Evolutionary conservation across 148 eudicot genomes (phyloP), one percentile per base, ranked within the genome.

Genomic region (Chenopodium suecicum): DNA sequence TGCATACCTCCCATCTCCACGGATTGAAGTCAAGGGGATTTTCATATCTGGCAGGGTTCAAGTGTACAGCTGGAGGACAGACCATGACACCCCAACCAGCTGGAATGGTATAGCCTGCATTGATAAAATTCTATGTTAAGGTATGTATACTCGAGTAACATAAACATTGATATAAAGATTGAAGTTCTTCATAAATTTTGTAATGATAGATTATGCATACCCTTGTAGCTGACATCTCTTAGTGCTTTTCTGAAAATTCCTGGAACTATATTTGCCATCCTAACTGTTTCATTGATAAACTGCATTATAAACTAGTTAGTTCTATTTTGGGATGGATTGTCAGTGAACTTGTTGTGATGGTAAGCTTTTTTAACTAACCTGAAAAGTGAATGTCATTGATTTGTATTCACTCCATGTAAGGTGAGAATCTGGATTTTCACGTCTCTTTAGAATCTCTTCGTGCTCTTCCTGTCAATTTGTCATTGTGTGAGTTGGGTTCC

Each of bases 11-110:
- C 98, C 98, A 95, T 90, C 98, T 89, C 91, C 86, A 79, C 78
- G 98, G 98, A 89, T 93, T 91, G 75, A 95, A 95, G 2, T 88
- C 85, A 29, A 95, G 91, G 66, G 98, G 98, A 73, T 93, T 84
- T 79, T 86, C 87, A 73, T 93, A 95, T 72, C 48, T 89, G 81
- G 87, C 80, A 60, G 98, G 97, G 83, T 93, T 88, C 73, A 95
- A 82, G 87, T 95, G 98, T 54, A 93, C 90, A 54, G 98, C 97
- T 76, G 98, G 97, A 86, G 98, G 98, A 88, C 98, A 93, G 60
- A 95, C 94, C 93, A 95, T 88, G 9, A 95, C 86, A 19, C 93
- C 93, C 98, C 98, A 95, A 82, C 95, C 97, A 76, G 94, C 90
- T 85, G 98, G 98, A 85, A 95, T 95, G 70, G 98, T 95, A 83